Conservation (phyloP, 2,329 filamentous ascomycete genomes). For the Cercospora sesami region DNA sequence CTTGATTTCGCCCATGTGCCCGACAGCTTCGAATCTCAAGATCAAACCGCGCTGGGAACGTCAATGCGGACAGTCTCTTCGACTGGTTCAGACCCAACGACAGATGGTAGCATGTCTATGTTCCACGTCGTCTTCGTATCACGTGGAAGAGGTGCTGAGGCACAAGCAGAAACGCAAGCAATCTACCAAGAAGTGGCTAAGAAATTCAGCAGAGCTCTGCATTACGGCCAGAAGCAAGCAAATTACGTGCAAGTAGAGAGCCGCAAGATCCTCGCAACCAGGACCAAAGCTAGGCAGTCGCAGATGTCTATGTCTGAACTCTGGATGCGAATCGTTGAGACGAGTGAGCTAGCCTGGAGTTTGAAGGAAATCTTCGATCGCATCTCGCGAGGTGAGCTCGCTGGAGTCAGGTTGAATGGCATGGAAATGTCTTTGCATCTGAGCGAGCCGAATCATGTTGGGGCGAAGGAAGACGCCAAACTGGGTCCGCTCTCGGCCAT, state of each 20-base stretch:
- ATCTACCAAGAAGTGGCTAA: slow-evolving; percentile 88
- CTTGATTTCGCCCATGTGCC: slow-evolving; percentile 35
- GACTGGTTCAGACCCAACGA: slow-evolving; percentile 35
- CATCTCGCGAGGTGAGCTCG: slow-evolving; percentile 26
- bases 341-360: slow-evolving; percentile 38
- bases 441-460: slow-evolving; percentile 40
- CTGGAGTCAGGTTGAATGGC: slow-evolving; percentile 64
- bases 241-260: slow-evolving; percentile 92
- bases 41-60: slow-evolving; percentile 28
- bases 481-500: slow-evolving; percentile 74
- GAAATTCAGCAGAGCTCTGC: slow-evolving; percentile 88
- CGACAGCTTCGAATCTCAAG: slow-evolving; percentile 35
- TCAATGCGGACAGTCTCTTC: slow-evolving; percentile 35
- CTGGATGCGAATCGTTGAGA: slow-evolving; percentile 30
- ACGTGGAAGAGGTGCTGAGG: slow-evolving; percentile 74
- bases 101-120: slow-evolving; percentile 76
- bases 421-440: slow-evolving; percentile 64
- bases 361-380: slow-evolving; percentile 34
- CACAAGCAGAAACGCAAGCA: slow-evolving; percentile 66
- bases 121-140: slow-evolving; percentile 96
- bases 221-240: slow-evolving; percentile 85
- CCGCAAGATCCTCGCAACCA: slow-evolving; percentile 75
- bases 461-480: neutral
- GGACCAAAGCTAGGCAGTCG: slow-evolving; percentile 73
- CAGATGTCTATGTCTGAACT: slow-evolving; percentile 41